Base-by-base conservation (phyloP, 2,329 filamentous ascomycete genomes). In the Elsinoe ampelina region DNA sequence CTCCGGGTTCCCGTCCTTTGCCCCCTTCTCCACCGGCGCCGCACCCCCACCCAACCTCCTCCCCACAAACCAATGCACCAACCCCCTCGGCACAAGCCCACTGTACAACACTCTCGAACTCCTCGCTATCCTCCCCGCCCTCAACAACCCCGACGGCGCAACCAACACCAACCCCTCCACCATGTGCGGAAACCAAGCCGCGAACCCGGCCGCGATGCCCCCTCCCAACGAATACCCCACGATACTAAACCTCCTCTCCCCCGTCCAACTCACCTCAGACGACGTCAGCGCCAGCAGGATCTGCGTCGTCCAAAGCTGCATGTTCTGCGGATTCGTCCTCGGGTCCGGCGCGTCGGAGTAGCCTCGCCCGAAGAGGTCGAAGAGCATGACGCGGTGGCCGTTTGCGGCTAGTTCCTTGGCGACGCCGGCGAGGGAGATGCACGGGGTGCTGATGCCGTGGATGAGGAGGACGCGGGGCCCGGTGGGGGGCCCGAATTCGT, bases 151-250 rank as follows among this genome's bases (percentile, higher is more conserved):
- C 0, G 84, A 78, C 0, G 91, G 89, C 0, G 89, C 89, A 41
- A 96, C 78, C 5, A 95, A 79, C 10, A 93, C 76, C 19, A 96
- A 75, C 8, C 79, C 81, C 11, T 79, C 77, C 12, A 95, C 77
- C 57, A 92, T 74, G 48, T 80, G 70, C 0, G 86, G 81, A 64
- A 89, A 87, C 65, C 82, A 82, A 1, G 80, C 77, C 1, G 86
- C 80, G 66, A 93, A 92, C 17, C 82, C 77, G 8, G 82, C 83
- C 1, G 80, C 78, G 39, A 95, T 79, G 12, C 85, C 86, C 35
- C 89, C 89, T 45, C 89, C 89, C 0, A 95, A 76, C 0, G 86
- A 90, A 69, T 93, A 95, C 1, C 89, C 89, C 2, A 90, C 72
- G 5, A 95, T 72, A 59, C 83, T 81, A 68, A 93, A 92, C 42